Evolutionary conservation across 352 stramenopile species (phyloP).

Genomic region (Pythium apleroticum): DNA sequence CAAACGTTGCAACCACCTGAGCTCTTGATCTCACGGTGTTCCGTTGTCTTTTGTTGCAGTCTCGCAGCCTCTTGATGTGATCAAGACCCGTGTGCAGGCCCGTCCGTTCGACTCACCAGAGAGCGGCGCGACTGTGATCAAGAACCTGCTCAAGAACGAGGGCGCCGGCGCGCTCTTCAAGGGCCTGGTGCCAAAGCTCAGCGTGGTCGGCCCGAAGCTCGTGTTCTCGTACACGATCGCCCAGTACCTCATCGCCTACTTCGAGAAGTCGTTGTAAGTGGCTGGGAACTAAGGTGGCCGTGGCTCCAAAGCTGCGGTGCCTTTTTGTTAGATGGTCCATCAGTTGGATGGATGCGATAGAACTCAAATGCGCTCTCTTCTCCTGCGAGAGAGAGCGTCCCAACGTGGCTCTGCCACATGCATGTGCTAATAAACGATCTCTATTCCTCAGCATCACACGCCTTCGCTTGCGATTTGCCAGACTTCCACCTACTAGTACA

Average conservation of each 20-base stretch:
- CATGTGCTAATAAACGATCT: constrained; percentile 21
- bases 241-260: constrained; percentile 94
- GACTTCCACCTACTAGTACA: too few relatives aligned
- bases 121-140: constrained; percentile 88
- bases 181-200: constrained; percentile 93
- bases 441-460: constrained; percentile 15
- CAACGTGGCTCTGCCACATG: constrained; percentile 5
- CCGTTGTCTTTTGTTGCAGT: constrained; percentile 41
- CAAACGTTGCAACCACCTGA: not conserved
- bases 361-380: constrained; percentile 7
- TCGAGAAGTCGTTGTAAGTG: constrained; percentile 81
- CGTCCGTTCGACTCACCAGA: constrained; percentile 93
- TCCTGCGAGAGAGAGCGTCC: not conserved
- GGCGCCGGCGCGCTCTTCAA: constrained; percentile 93
- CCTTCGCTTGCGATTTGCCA: not conserved
- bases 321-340: constrained; percentile 26
- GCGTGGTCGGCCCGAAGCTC: constrained; percentile 95
- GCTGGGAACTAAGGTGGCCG: not conserved
- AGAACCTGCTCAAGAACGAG: constrained; percentile 93
- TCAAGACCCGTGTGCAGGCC: constrained; percentile 96
- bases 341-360: constrained; percentile 32
- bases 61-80: constrained; percentile 92
- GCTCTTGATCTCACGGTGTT: not conserved
- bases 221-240: constrained; percentile 96
- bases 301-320: not conserved